Conservation (phyloP, 2,329 filamentous ascomycete species). For the Alternaria postmessia region DNA sequence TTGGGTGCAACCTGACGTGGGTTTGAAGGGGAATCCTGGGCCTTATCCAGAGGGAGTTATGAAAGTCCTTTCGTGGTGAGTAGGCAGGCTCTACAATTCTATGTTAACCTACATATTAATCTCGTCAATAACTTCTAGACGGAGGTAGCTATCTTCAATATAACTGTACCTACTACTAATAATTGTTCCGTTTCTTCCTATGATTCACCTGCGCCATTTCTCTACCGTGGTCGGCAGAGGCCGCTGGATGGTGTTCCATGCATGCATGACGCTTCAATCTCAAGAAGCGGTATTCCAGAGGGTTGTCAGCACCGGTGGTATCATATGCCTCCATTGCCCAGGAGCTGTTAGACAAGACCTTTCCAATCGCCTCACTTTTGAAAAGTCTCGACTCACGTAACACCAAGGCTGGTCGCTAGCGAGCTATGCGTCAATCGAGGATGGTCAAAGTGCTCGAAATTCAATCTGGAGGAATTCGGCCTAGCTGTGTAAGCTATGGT, state of each 20-base stretch:
- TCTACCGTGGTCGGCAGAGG: slow-evolving; percentile 90
- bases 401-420: not conserved
- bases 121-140: too few species aligned
- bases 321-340: not conserved
- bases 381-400: not conserved
- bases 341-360: not conserved
- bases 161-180: too few species aligned
- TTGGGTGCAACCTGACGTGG: too few species aligned
- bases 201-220: slow-evolving; percentile 86
- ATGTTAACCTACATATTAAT: too few species aligned
- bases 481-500: not conserved
- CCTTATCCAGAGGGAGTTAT: too few species aligned
- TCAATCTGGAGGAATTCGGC: not conserved
- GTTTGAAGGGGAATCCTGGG: too few species aligned
- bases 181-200: too few species aligned
- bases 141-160: too few species aligned
- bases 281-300: slow-evolving; percentile 66
- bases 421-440: not conserved
- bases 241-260: slow-evolving; percentile 92
- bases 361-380: not conserved
- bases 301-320: not conserved
- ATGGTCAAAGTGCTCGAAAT: not conserved
- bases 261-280: slow-evolving; percentile 88
- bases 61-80: too few species aligned
- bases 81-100: too few species aligned